phyloP scores from a whole-genome alignment of 139 green algal species.

The Chlorella ohadii region DNA sequence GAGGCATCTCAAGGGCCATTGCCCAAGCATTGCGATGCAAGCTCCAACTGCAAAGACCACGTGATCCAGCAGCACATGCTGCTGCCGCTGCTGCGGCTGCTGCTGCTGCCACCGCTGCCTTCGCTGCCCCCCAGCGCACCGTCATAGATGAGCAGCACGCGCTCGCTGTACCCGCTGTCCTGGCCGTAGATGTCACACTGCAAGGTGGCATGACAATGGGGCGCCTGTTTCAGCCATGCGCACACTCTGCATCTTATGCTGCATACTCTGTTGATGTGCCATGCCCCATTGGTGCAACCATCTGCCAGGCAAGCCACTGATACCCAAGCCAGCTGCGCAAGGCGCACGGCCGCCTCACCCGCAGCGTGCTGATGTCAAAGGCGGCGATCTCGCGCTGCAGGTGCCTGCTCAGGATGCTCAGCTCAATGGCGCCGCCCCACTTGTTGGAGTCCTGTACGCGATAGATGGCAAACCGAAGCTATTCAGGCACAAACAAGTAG shows the following conservation, averaged over 20 bases:
- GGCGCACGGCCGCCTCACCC: conserved; percentile 39
- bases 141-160: conserved; percentile 76
- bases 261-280: no score
- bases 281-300: no score
- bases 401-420: conserved; percentile 83
- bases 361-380: conserved; percentile 90
- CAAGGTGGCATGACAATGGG: neutral
- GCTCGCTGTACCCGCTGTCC: conserved; percentile 56
- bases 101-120: no score
- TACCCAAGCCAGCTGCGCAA: neutral
- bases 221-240: no score
- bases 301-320: neutral
- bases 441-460: conserved; percentile 64
- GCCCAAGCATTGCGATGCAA: no score
- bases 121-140: conserved; percentile 13
- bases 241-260: no score
- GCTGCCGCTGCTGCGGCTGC: no score
- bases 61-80: no score
- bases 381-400: conserved; percentile 84
- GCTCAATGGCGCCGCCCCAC: conserved; percentile 97
- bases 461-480: no score
- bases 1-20: no score
- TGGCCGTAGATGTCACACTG: conserved; percentile 84
- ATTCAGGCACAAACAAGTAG: no score
- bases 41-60: no score